phyloP scores from a whole-genome alignment of 768 basidiomycete species.

The Cystoderma amianthinum region DNA sequence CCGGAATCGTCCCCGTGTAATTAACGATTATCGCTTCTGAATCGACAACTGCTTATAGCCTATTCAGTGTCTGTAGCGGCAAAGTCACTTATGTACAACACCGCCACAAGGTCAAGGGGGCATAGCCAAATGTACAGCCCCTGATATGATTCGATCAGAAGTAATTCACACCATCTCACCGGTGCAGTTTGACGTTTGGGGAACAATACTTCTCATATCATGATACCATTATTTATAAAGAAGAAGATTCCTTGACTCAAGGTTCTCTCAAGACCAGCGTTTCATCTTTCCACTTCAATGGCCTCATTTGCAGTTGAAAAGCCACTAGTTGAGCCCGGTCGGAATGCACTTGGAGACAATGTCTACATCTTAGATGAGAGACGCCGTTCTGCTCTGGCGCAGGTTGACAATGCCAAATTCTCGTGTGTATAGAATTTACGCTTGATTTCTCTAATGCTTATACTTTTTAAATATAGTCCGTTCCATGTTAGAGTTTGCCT shows the following conservation, averaged over 20 bases:
- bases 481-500: slow-evolving; percentile 78
- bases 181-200: no score
- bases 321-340: slow-evolving; percentile 14
- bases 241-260: neutral
- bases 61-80: no score
- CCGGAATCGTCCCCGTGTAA: no score
- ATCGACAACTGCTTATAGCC: no score
- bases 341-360: slow-evolving; percentile 22
- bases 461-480: slow-evolving; percentile 47
- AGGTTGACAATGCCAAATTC: slow-evolving; percentile 84
- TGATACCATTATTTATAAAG: neutral
- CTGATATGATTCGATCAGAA: no score
- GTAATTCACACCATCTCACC: no score
- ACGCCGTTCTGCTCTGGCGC: slow-evolving; percentile 73
- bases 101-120: no score
- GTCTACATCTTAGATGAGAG: slow-evolving; percentile 54
- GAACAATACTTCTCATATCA: neutral
- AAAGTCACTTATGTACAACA: no score
- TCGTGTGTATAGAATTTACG: slow-evolving; percentile 44
- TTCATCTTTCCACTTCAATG: neutral
- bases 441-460: slow-evolving; percentile 14
- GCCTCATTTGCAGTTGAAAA: neutral
- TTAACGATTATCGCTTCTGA: no score
- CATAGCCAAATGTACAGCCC: no score
- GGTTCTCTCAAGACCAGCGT: neutral